Percentiles rank a stretch among this genome's conserved stretches.
phyloP scores from a whole-genome alignment of 2,329 filamentous ascomycete genomes.

The Metarhizium guizhouense region DNA sequence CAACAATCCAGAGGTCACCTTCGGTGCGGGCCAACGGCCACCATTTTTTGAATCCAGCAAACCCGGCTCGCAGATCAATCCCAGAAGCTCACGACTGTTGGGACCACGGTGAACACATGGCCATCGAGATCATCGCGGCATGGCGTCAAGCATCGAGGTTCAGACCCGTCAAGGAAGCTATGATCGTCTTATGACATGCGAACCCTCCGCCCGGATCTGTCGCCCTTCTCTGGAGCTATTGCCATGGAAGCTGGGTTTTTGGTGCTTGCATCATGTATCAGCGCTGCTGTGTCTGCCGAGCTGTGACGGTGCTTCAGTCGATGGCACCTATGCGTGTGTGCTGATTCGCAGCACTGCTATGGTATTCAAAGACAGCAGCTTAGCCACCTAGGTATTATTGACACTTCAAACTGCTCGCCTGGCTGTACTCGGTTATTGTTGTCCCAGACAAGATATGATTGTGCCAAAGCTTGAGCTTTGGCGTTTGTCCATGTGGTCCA shows the following conservation, averaged over 20 bases:
- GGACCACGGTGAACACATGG: not conserved
- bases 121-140: not conserved
- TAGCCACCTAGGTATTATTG: not conserved
- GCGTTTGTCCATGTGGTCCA: not conserved
- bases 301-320: not conserved
- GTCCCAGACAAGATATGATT: not conserved
- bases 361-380: not conserved
- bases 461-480: not conserved
- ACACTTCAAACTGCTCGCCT: not conserved
- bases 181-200: not conserved
- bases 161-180: not conserved
- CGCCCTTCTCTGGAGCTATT: too few species aligned
- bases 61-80: not conserved
- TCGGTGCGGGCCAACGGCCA: constrained; percentile 5
- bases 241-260: not conserved
- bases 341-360: not conserved
- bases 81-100: not conserved
- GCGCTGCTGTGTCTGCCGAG: not conserved
- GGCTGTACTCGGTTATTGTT: not conserved
- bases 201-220: not conserved
- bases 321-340: not conserved
- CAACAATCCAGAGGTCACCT: not conserved
- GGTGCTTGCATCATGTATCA: not conserved
- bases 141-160: not conserved
- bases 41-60: not conserved